phyloP scores from a whole-genome alignment of 371 early-diverging fungal genomes.

The Mortierella polycephala region DNA sequence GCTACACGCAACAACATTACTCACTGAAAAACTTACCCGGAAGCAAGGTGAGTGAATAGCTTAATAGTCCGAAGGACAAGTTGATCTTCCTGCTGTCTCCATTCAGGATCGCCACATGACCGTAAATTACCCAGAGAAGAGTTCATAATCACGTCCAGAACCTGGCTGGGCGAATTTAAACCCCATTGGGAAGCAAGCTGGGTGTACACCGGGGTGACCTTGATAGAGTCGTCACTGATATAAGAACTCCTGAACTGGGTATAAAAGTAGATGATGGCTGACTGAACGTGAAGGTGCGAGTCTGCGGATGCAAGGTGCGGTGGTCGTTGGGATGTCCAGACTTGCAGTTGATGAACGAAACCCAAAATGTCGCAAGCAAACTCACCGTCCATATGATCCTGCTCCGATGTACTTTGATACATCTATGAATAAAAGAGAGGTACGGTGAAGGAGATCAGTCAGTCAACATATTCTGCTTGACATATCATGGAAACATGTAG shows the following conservation, averaged over 20 bases:
- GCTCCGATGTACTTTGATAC: conserved; percentile 70
- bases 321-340: conserved; percentile 44
- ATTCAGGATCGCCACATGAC: conserved; percentile 62
- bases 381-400: conserved; percentile 75
- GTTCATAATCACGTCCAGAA: conserved; percentile 77
- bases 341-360: conserved; percentile 65
- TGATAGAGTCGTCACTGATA: conserved; percentile 70
- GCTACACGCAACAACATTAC: too few relatives aligned
- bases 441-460: neutral
- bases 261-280: conserved; percentile 83
- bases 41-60: conserved; percentile 81
- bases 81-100: conserved; percentile 60
- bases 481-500: too few relatives aligned
- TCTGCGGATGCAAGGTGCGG: conserved; percentile 36
- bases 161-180: conserved; percentile 45
- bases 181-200: conserved; percentile 42
- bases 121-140: conserved; percentile 56
- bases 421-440: conserved; percentile 45
- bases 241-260: conserved; percentile 81
- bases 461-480: neutral
- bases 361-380: conserved; percentile 69
- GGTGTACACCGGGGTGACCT: conserved; percentile 67
- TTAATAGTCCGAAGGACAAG: conserved; percentile 68
- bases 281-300: conserved; percentile 52
- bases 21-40: conserved; percentile 70